Evolutionary conservation across 495 filamentous ascomycete genomes (phyloP).

Genomic region (Chaetomium fimeti): DNA sequence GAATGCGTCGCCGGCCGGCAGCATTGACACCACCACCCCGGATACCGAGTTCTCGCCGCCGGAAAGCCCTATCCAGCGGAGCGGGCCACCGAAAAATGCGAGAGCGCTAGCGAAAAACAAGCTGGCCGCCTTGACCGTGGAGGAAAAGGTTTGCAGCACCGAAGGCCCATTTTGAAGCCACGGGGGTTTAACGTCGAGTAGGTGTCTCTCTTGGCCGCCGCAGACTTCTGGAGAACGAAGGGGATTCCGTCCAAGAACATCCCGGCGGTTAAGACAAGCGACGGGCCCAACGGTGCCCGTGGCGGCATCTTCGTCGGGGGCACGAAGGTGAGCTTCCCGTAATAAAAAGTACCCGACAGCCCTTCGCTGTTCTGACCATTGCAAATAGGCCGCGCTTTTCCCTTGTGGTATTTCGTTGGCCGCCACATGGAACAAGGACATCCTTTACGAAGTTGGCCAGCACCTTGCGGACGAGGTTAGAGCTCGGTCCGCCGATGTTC

Average conservation of each 20-base stretch:
- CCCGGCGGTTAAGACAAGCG: slow-evolving; percentile 69
- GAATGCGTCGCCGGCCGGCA: slow-evolving; percentile 42
- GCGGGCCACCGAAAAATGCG: slow-evolving; percentile 30
- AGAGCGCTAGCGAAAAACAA: slow-evolving; percentile 44
- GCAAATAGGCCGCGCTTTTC: slow-evolving; percentile 62
- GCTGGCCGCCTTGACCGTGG: slow-evolving; percentile 46
- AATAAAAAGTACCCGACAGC: not conserved
- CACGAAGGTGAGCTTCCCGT: slow-evolving; percentile 50
- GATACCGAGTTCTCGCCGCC: slow-evolving; percentile 53
- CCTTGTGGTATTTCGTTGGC: slow-evolving; percentile 75
- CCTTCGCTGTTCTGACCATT: slow-evolving; percentile 44
- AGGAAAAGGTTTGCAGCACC: slow-evolving; percentile 51
- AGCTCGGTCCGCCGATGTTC: slow-evolving; percentile 69
- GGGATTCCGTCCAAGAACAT: slow-evolving; percentile 66
- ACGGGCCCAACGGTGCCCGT: slow-evolving; percentile 77
- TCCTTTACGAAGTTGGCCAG: slow-evolving; percentile 66
- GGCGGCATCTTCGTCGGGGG: slow-evolving; percentile 66
- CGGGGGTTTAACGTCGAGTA: slow-evolving; percentile 35
- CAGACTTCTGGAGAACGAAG: slow-evolving; percentile 77
- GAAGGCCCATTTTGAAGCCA: not conserved
- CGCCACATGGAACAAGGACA: slow-evolving; percentile 71
- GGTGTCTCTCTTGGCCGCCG: slow-evolving; percentile 61
- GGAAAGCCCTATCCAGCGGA: slow-evolving; percentile 44
- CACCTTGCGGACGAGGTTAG: slow-evolving; percentile 70
- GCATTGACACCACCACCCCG: slow-evolving; percentile 45